phyloP scores from a whole-genome alignment of 768 basidiomycete genomes.

The Hydnomerulius pinastri region DNA sequence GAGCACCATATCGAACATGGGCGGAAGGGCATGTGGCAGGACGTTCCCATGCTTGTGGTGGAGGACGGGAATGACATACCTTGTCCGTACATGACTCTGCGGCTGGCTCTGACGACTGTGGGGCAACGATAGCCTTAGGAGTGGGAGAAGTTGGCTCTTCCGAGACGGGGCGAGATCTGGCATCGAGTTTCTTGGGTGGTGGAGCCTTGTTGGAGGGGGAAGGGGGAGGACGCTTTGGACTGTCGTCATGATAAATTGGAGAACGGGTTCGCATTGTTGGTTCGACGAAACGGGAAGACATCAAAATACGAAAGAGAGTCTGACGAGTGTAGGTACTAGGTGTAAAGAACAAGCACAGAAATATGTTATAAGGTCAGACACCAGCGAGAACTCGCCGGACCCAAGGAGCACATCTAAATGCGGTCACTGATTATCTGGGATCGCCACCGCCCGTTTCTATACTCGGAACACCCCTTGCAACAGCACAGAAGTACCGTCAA shows the following conservation, averaged over 20 bases:
- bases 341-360: constrained; percentile 16
- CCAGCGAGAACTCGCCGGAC: constrained; percentile 22
- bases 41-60: background rate
- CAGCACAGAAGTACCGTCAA: constrained; percentile 7
- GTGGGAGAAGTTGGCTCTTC: constrained; percentile 22
- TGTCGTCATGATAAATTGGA: constrained; percentile 29
- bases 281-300: constrained; percentile 33
- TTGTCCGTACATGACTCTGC: constrained; percentile 27
- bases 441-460: constrained; percentile 27
- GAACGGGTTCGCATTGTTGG: constrained; percentile 31
- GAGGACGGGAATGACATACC: constrained; percentile 18
- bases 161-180: constrained; percentile 32
- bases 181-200: constrained; percentile 32
- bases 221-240: constrained; percentile 31
- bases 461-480: constrained; percentile 12
- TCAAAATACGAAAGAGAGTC: constrained; percentile 10
- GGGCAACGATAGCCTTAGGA: constrained; percentile 2
- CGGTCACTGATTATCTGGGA: constrained; percentile 34
- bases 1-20: background rate
- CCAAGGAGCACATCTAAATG: constrained; percentile 30
- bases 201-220: constrained; percentile 34
- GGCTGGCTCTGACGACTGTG: constrained; percentile 14
- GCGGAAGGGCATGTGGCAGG: background rate
- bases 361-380: constrained; percentile 30
- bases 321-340: constrained; percentile 7